Base-by-base conservation (phyloP, 2,329 filamentous ascomycete species). In the Akanthomyces uredinophilus region DNA sequence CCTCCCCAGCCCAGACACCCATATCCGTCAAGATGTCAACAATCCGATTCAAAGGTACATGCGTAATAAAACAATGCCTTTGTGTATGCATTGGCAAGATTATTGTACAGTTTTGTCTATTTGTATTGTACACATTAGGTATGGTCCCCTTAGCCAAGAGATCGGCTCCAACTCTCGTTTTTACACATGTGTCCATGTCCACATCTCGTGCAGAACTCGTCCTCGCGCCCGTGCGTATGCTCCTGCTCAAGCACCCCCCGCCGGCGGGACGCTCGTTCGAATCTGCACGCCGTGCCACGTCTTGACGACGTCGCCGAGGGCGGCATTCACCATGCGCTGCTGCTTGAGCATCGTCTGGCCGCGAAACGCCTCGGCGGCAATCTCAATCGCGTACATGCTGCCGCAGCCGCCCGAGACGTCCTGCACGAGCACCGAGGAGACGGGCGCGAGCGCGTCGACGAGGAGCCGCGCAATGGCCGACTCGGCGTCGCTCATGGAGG, bases 381-480 rank as follows among this genome's bases (percentile, higher is more conserved):
- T 87, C 69, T 93, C 88, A 67, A 96, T 88, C 61, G 87, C 88
- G 77, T 95, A 95, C 91, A 95, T 95, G 70, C 87, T 90, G 11
- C 91, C 91, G 76, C 91, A 96, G 35, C 91, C 91, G 63, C 91
- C 91, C 27, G 88, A 91, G 57, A 95, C 85, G 75, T 96, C 91
- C 72, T 89, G 87, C 11, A 95, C 89, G 73, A 86, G 74, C 29
- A 87, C 74, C 63, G 81, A 74, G 32, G 32, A 0, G 79, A 79
- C 0, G 83, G 57, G 83, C 1, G 72, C 65, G 61, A 86, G 82
- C 68, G 81, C 81, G 7, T 74, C 73, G 20, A 73, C 66, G 58
- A 86, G 75, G 55, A 79, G 75, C 63, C 83, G 79, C 76, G 84
- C 88, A 68, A 89, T 83, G 64, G 79, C 77, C 35, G 78, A 77